Evolutionary conservation across 345 rosid species (phyloP).

Genomic region (Populus euphratica): DNA sequence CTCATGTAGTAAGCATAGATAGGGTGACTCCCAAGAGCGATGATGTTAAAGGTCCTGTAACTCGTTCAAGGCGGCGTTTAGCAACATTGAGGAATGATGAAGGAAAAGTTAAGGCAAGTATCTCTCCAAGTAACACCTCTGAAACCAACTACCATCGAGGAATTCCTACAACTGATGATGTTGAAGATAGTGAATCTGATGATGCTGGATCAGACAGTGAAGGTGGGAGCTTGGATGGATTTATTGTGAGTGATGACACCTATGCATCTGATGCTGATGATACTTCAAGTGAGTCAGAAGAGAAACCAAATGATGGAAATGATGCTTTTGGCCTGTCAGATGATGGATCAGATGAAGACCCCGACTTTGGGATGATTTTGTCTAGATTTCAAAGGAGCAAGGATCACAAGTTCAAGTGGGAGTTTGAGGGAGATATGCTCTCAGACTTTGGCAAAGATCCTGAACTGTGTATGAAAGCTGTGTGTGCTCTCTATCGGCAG

Average conservation of each 20-base stretch:
- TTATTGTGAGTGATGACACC: constrained; percentile 43
- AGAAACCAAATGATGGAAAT: not conserved
- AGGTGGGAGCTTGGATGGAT: constrained; percentile 45
- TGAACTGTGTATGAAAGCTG: constrained; percentile 78
- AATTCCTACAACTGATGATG: constrained; percentile 32
- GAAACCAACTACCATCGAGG: constrained; percentile 24
- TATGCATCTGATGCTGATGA: constrained; percentile 19
- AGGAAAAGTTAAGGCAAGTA: constrained; percentile 8
- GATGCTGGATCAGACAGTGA: constrained; percentile 42
- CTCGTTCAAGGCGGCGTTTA: constrained; percentile 36
- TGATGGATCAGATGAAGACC: constrained; percentile 36
- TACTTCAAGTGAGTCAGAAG: constrained; percentile 5
- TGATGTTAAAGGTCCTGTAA: not conserved
- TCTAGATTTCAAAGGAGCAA: constrained; percentile 50
- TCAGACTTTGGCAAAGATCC: constrained; percentile 64
- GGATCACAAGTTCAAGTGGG: constrained; percentile 42
- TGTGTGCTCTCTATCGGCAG: constrained; percentile 62
- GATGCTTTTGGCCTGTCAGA: not conserved
- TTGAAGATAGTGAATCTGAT: constrained; percentile 39
- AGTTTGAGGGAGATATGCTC: constrained; percentile 62
- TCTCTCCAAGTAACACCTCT: constrained; percentile 16
- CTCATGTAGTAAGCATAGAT: constrained; percentile 14
- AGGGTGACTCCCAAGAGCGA: constrained; percentile 10
- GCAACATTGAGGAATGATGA: constrained; percentile 36
- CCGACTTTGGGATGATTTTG: constrained; percentile 31